Evolutionary conservation across 805 yeast species (phyloP), one percentile per base, ranked within the genome.

Genomic region (Hanseniaspora pseudoguilliermondii): DNA sequence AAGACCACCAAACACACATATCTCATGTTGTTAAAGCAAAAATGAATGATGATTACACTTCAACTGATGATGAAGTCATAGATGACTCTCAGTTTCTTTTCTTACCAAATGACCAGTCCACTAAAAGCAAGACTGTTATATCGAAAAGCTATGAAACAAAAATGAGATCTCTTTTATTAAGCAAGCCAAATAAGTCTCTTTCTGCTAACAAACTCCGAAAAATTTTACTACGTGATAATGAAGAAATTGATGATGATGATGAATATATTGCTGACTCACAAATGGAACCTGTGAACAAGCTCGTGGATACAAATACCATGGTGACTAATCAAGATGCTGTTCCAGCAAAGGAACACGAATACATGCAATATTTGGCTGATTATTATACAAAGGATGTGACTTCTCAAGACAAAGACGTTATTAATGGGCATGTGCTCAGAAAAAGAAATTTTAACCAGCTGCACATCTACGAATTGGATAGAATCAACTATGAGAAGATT

Each of bases 401-500:
- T 7, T 13, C 32, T 23, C 27, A 49, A 11, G 36, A 20, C 18
- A 53, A 39, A 32, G 50, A 46, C 11, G 18, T 52, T n/a, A 21
- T 52, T 16, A 43, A 43, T 16, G 56, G 56, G 1, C 56, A 53
- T 32, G 27, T 53, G n/a, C 34, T 53, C 6, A 11, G 56, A 11
- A 53, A 53, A 21, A 53, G 56, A 46, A 53, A 46, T 20, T 35
- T 39, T 16, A 46, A 46, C 5, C 56, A 53, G 35, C 25, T 46
- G 11, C 56, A 53, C 21, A 53, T 53, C 9, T 53, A 46, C 32
- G 47, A 53, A 21, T n/a, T 53, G 3, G 56, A 53, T 15, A 52
- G 42, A 27, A 16, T 53, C 9, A 53, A 53, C 23, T 53, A 53
- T 53, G 40, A 53, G n/a, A 53, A 53, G 38, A 53, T 53, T 9